Evolutionary conservation across 495 filamentous ascomycete genomes (phyloP), one percentile per base, ranked within the genome.

Genomic region (Rusavskia elegans): DNA sequence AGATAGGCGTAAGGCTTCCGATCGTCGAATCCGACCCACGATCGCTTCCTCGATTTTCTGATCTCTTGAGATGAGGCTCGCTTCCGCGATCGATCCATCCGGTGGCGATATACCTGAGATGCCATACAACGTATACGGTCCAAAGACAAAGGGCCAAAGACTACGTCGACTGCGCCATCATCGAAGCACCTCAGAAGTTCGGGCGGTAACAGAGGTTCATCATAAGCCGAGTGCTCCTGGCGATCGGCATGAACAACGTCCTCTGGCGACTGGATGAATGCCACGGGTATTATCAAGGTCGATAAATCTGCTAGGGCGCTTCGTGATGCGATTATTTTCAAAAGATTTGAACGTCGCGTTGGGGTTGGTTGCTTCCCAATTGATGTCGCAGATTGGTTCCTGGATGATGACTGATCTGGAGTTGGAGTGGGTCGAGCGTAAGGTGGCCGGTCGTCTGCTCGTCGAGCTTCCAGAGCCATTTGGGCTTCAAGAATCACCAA

Each of bases 21-120:
- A 61, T 89, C 82, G 57, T 84, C 76, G n/a, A 90, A 76, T 27
- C 88, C 88, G 39, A 96, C 87, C 89, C 87, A 95, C 2, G 89
- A 95, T 48, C 86, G 79, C 65, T 92, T 93, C 49, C 89, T 75
- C 20, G 76, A 75, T 55, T 80, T 77, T 57, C 78, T 85, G 49
- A 74, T 65, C 21, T 82, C 78, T 14, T 86, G 56, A 48, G 85
- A 75, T 4, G 77, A 73, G 25, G 80, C 76, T 61, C 85, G 79
- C 49, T 86, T 81, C 59, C 74, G 77, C 25, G 76, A 73, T 20
- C 82, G 78, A 52, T 85, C 76, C 61, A 81, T 85, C 55, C 83
- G 82, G 13, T 79, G 79, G 49, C 86, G 79, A 67, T 90, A 93
- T 30, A 84, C 87, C 65, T 90, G 87, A 14, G 89, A 75, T 52